phyloP scores from a whole-genome alignment of 805 yeast species.

The Saccharomycopsis fibuligera region DNA sequence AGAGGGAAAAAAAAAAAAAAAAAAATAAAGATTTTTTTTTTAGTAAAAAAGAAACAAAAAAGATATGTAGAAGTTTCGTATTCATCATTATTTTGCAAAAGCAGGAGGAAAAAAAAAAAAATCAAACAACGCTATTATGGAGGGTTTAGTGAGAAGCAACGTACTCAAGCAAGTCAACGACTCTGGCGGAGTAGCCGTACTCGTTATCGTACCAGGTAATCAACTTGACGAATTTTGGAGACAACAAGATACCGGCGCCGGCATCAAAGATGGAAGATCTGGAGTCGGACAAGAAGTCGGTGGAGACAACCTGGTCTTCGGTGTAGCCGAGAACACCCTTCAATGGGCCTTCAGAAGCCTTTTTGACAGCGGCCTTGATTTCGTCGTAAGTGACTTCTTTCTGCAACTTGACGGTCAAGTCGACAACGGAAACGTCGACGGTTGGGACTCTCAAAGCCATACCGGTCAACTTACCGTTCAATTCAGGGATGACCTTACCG shows the following conservation, averaged over 20 bases:
- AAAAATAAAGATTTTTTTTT: too few species aligned
- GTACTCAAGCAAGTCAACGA: constrained; percentile 64
- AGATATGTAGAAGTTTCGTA: too few species aligned
- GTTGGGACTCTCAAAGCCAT: constrained; percentile 93
- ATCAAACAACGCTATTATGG: too few species aligned
- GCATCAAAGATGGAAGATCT: constrained; percentile 89
- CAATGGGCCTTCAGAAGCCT: constrained; percentile 69
- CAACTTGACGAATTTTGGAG: constrained; percentile 85
- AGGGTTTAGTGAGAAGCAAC: constrained; percentile 1
- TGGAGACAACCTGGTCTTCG: constrained; percentile 85
- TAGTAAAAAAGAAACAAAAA: too few species aligned
- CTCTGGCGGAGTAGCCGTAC: constrained; percentile 95
- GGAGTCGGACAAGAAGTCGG: constrained; percentile 79
- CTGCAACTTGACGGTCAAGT: constrained; percentile 77
- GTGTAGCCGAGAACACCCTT: constrained; percentile 87
- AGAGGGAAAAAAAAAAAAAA: too few species aligned
- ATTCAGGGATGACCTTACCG: constrained; percentile 87
- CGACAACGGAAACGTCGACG: constrained; percentile 88
- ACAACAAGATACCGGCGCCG: constrained; percentile 81
- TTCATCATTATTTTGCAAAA: too few species aligned
- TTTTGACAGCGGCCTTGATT: constrained; percentile 69
- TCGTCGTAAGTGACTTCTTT: constrained; percentile 76
- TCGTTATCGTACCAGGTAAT: constrained; percentile 95
- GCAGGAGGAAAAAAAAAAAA: too few species aligned
- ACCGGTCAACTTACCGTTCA: constrained; percentile 92